Evolutionary conservation across 495 filamentous ascomycete genomes (phyloP), one percentile per base, ranked within the genome.

Genomic region (Patellaria atrata): DNA sequence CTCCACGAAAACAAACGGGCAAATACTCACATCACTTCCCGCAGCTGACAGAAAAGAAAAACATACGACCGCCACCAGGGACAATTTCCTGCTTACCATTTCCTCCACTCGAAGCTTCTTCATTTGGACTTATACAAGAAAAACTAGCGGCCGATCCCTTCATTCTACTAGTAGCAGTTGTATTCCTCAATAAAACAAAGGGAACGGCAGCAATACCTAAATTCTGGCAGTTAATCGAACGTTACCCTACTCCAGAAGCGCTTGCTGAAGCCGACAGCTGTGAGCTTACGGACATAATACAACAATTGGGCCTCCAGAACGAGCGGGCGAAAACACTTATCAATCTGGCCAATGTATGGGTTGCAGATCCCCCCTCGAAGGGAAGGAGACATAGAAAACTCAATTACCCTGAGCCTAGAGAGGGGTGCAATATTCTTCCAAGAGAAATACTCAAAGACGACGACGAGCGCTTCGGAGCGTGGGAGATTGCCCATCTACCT

Each of bases 401-500:
- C 16, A 68, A 82, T 40, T 94, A 96, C 45, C 79, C 80, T 0
- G 41, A 24, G 0, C 53, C 43, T 5, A 56, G 55, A 1, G 73
- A 75, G 40, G 75, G 70, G 5, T 56, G 51, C n/a, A 63, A 73
- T 35, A 57, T 81, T 17, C 61, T 56, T 17, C 44, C 43, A 0
- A 60, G 53, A 5, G 73, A 79, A 47, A 60, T 57, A 25, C 7
- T 53, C 17, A 44, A 31, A 7, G 39, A 48, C 17, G 47, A 47
- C n/a, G 54, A 54, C 18, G 54, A 53, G 28, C 38, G 55, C 9
- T 32, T 45, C 3, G 55, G 56, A 2, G 78, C 70, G 4, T 92
- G 83, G 78, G 87, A 96, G 45, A 74, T 94, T 38, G 86, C 76
- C 0, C 80, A 92, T 52, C 50, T 94, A 22, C 82, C 85, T 0